Conservation (phyloP, 192 early-diverging fungal genomes). For the Phlyctochytrium arcticum region DNA sequence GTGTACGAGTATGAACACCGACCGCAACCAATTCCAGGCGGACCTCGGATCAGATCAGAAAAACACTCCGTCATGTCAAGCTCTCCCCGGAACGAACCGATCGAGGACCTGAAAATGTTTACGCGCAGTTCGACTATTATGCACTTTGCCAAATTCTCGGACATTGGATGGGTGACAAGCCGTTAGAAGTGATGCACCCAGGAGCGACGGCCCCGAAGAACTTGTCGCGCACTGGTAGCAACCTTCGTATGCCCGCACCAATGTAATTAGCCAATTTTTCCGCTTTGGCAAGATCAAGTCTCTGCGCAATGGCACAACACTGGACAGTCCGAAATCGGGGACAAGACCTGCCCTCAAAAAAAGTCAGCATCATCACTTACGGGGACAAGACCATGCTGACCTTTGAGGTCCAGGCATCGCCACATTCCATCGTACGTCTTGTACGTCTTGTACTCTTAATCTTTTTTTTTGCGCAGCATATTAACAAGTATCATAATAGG, state of each 20-base stretch:
- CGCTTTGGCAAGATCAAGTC: not conserved
- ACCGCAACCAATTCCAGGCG: too few relatives aligned
- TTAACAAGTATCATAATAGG: not conserved
- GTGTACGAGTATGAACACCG: too few relatives aligned
- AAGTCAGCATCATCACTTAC: not conserved
- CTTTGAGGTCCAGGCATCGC: not conserved
- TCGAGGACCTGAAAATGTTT: not conserved
- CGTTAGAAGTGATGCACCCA: not conserved
- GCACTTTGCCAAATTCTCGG: conserved; percentile 1
- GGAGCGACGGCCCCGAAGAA: not conserved
- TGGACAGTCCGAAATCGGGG: too few relatives aligned
- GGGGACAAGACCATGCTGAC: not conserved
- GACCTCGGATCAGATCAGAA: too few relatives aligned
- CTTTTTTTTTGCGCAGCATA: too few relatives aligned
- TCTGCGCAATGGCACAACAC: too few relatives aligned
- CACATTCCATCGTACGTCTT: too few relatives aligned
- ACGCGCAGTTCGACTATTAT: not conserved
- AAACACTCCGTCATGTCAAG: too few relatives aligned
- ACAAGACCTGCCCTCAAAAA: not conserved
- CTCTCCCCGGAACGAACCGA: not conserved
- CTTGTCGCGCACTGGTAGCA: not conserved
- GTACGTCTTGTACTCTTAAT: too few relatives aligned
- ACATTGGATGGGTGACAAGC: not conserved
- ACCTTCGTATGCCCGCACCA: not conserved
- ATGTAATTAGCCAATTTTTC: not conserved